These are phyloP conservation scores for Castanea mollissima DNA, from an alignment of 306 rosid species.

Conservation along the genomic window DNA sequence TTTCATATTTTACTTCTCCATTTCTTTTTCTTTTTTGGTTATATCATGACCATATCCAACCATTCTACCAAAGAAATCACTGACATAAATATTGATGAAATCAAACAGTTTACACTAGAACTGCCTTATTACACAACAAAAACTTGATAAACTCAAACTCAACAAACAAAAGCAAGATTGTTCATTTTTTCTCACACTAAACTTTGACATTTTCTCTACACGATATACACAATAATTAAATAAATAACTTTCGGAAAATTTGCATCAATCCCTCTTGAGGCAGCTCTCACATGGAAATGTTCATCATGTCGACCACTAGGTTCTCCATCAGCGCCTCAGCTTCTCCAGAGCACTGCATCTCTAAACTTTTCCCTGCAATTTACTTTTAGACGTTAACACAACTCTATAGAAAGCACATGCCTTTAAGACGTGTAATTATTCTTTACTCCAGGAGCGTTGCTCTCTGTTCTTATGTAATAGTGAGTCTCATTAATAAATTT, in stretches of 20 bases:
- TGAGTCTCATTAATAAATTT: no score
- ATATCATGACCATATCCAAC: not conserved
- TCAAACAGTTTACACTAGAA: not conserved
- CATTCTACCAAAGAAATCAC: not conserved
- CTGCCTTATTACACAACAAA: not conserved
- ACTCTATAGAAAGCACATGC: no score
- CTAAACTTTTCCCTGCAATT: constrained; percentile 36
- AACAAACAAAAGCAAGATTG: not conserved
- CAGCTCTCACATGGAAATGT: constrained; percentile 44
- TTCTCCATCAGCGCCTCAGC: constrained; percentile 44
- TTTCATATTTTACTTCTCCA: no score
- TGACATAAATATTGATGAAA: not conserved
- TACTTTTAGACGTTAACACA: not conserved
- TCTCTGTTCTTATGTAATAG: no score
- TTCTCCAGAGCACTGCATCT: constrained; percentile 29
- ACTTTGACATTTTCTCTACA: not conserved
- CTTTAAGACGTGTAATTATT: no score
- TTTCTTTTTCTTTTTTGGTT: no score
- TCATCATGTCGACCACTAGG: constrained; percentile 45
- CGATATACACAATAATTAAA: not conserved
- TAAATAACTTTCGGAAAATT: not conserved
- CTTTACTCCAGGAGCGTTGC: no score
- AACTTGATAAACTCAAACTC: not conserved
- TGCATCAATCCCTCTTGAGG: not conserved
- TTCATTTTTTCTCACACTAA: not conserved